Evolutionary conservation across 768 basidiomycete species (phyloP), one percentile per base, ranked within the genome.

Genomic region (Leccinellum albellum): DNA sequence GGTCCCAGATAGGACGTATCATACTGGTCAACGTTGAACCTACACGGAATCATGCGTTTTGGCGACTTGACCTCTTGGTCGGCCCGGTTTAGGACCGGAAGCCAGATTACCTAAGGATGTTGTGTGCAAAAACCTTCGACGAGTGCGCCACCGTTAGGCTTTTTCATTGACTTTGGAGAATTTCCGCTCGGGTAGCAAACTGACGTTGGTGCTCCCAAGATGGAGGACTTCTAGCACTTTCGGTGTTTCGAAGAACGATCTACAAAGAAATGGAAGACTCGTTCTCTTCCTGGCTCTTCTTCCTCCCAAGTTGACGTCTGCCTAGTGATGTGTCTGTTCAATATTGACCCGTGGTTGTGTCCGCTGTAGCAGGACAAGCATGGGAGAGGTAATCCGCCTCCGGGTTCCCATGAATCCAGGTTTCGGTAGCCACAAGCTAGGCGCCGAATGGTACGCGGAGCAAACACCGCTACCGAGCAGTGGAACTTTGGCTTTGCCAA

Each of bases 241-340:
- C 35, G 51, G 47, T 53, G 55, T 15, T 58, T 62, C 63, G 63
- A 68, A 62, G 52, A 49, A 20, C 48, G n/a, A 52, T 66, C 52
- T 66, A 50, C 58, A 47, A 61, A 57, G 66, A 57, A 68, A 4
- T 40, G 59, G 66, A 68, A 65, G 66, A 21, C 2, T n/a, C 31
- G 55, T 51, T 37, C 28, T 40, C 33, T 58, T 50, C 8, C 24
- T 21, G 53, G 50, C 32, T 42, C 55, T 64, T 58, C 37, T n/a
- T 44, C 9, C 45, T 20, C 32, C 15, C 37, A n/a, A n/a, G n/a
- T 15, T 50, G 48, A 52, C 51, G 28, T 63, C 47, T 17, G 32
- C 57, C 42, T 59, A 24, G 54, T 56, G 60, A 58, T 53, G 24
- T 15, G 42, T 17, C 48, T 32, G 29, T 26, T 51, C 44, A 17